Percentiles rank a stretch among this genome's conserved stretches.
These are phyloP conservation scores for Candida multigemmis DNA, from an alignment of 805 yeast species.

Conservation along the genomic window DNA sequence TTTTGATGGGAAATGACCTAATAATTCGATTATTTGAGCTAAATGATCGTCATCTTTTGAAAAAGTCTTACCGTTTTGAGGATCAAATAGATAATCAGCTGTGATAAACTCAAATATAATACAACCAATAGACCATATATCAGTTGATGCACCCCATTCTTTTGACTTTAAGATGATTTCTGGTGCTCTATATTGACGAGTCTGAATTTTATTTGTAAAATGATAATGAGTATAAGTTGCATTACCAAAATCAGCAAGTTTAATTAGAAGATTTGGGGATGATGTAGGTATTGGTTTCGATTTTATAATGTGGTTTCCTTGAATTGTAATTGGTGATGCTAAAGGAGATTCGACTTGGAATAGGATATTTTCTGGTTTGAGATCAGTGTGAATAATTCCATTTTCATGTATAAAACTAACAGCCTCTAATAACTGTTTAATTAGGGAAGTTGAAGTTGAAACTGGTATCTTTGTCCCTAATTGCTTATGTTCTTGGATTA, in stretches of 20 bases:
- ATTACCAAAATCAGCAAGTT: conserved; percentile 90
- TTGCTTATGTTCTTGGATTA: conserved; percentile 9
- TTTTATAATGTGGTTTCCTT: background rate
- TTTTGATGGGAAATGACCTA: conserved; percentile 31
- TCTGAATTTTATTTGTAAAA: conserved; percentile 83
- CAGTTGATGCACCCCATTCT: conserved; percentile 55
- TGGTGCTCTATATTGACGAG: conserved; percentile 89
- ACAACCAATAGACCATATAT: conserved; percentile 54
- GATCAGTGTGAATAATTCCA: conserved; percentile 27
- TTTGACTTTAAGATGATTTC: conserved; percentile 41
- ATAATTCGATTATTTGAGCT: conserved; percentile 51
- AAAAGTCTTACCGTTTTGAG: conserved; percentile 39
- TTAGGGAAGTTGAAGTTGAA: conserved; percentile 26
- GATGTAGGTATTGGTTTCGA: conserved; percentile 1
- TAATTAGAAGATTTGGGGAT: conserved; percentile 28
- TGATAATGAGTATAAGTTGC: conserved; percentile 79
- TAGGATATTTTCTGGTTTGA: conserved; percentile 24
- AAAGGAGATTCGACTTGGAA: conserved; percentile 16
- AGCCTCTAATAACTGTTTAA: conserved; percentile 46
- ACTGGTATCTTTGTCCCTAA: background rate
- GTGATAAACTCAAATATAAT: conserved; percentile 51
- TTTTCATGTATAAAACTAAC: conserved; percentile 48
- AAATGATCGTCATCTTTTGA: conserved; percentile 53
- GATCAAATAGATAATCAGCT: conserved; percentile 56
- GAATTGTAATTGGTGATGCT: conserved; percentile 1